Evolutionary conservation across 1,139 yeast species (phyloP).

Genomic region (Suhomyces choctaworum): DNA sequence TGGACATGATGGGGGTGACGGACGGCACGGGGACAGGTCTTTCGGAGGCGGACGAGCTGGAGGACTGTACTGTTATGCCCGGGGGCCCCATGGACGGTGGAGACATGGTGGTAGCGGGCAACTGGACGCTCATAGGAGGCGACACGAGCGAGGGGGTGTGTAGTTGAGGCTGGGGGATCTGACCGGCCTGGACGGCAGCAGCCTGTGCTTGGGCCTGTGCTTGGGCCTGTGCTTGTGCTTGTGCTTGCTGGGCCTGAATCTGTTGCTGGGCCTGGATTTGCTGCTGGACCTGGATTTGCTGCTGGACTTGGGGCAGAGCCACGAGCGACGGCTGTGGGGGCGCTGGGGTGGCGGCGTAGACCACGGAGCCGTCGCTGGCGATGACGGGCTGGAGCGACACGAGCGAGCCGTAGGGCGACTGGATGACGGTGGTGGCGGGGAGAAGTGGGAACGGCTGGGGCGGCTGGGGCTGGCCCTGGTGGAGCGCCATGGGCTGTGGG

Average conservation of each 20-base stretch:
- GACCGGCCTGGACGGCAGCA: neutral
- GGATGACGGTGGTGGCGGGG: slow-evolving; percentile 24
- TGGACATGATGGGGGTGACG: slow-evolving; percentile 17
- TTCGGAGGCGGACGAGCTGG: slow-evolving; percentile 6
- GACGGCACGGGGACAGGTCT: slow-evolving; percentile 12
- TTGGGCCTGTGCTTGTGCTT: slow-evolving; percentile 10
- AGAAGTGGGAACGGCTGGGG: slow-evolving; percentile 14
- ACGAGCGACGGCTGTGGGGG: slow-evolving; percentile 2
- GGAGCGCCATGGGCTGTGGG: slow-evolving; percentile 8
- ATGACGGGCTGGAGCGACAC: slow-evolving; percentile 36
- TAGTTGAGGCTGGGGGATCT: neutral
- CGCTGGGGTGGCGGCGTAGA: slow-evolving; percentile 19
- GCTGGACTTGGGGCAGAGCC: slow-evolving; percentile 2
- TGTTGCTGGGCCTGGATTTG: slow-evolving; percentile 6
- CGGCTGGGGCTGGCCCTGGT: slow-evolving; percentile 12
- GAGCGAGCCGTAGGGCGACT: slow-evolving; percentile 39
- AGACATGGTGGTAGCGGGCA: neutral
- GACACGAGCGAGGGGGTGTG: slow-evolving; percentile 4
- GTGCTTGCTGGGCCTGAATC: slow-evolving; percentile 4
- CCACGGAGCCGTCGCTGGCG: slow-evolving; percentile 20
- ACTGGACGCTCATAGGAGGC: slow-evolving; percentile 6
- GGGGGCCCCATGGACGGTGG: slow-evolving; percentile 8
- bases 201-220: slow-evolving; percentile 6
- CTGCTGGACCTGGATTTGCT: slow-evolving; percentile 1
- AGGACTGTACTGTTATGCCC: slow-evolving; percentile 9